Base-by-base conservation (phyloP, 2,329 filamentous ascomycete species). In the Fusarium camptoceras region DNA sequence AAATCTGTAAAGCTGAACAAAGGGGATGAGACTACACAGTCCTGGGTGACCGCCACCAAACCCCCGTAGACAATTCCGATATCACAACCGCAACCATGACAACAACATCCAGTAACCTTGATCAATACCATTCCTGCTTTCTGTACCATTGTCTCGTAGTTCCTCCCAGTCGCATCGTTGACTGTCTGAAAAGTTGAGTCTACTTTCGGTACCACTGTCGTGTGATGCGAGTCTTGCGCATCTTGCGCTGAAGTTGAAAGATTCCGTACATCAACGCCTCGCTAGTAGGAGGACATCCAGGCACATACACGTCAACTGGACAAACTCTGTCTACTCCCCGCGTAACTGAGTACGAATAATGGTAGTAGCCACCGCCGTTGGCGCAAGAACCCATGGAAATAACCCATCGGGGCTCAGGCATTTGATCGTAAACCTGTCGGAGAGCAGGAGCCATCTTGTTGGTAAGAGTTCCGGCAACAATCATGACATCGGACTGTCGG, bases 391-490 rank as follows among this genome's bases (percentile, higher is more conserved):
- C 92, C 92, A 95, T 95, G 74, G 89, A 92, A 76, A 89, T 81
- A 74, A 95, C 93, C 93, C 93, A 97, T 77, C 92, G 87, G 20
- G 94, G 94, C 31, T 97, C 94, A 30, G 94, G 93, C 94, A 97
- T 97, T 85, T 97, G 94, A 81, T 97, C 94, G 83, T 97, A 97
- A 67, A 97, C 91, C 83, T 96, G 93, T 80, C 94, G 87, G 77
- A 97, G 84, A 34, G 94, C 94, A 4, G 94, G 93, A 2, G 93
- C 94, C 94, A 97, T 97, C 86, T 97, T 97, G 86, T 97, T 97
- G 74, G 93, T 97, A 67, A 97, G 87, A 30, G 94, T 97, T 64
- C 94, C 94, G 27, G 94, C 94, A 24, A 97, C 94, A 76, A 97
- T 96, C 93, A 97, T 96, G 72, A 97, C 91, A 81, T 97, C 94